Percentiles rank a stretch among this genome's conserved stretches.
phyloP scores from a whole-genome alignment of 2,329 filamentous ascomycete species.

The Beauveria australis region DNA sequence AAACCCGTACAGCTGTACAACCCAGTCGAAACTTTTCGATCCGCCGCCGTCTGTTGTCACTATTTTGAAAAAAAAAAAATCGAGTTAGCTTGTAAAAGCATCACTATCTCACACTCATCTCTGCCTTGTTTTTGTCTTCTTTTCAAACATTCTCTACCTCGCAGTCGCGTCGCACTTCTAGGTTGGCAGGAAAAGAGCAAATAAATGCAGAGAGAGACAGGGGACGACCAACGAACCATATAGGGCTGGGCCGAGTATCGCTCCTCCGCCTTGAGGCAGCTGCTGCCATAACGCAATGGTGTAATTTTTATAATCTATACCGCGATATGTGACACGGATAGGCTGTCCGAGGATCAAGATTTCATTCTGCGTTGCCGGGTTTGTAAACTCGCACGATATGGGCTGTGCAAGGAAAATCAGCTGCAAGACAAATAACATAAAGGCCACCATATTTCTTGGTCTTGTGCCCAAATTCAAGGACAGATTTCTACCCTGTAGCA shows the following conservation, averaged over 20 bases:
- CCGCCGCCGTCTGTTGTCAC: constrained; percentile 12
- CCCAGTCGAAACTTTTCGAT: constrained; percentile 13
- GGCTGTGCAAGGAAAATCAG: neutral
- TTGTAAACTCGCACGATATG: neutral
- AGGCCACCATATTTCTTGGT: neutral
- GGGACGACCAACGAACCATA: neutral
- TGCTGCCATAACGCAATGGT: neutral
- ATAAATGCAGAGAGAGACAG: neutral
- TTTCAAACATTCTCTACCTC: too few relatives aligned
- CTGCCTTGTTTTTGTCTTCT: too few relatives aligned
- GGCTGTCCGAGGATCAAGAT: neutral
- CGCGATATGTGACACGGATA: neutral
- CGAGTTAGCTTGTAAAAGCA: too few relatives aligned
- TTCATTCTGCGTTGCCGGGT: neutral
- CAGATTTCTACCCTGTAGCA: too few relatives aligned
- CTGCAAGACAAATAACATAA: neutral
- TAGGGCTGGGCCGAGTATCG: neutral
- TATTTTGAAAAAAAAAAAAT: neutral
- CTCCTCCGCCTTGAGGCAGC: neutral
- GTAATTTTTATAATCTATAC: neutral
- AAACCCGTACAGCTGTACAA: constrained; percentile 12
- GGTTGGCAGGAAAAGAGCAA: neutral
- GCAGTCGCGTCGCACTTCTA: neutral
- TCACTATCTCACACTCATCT: too few relatives aligned
- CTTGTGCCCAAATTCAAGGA: too few relatives aligned